These are phyloP conservation scores for Takashimella koratensis DNA, from an alignment of 1,284 basidiomycete genomes.

Conservation along the genomic window DNA sequence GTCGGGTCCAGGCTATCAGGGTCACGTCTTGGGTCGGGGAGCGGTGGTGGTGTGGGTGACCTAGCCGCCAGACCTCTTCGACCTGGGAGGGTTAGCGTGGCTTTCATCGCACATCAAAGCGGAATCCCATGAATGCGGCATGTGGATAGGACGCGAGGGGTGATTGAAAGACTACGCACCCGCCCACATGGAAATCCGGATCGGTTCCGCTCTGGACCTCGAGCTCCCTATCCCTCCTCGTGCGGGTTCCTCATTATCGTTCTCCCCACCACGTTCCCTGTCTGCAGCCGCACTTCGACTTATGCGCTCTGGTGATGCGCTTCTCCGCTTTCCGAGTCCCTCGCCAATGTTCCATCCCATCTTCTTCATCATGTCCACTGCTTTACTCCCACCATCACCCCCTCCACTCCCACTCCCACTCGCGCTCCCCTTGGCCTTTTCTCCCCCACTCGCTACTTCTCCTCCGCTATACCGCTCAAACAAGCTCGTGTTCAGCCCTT, in stretches of 20 bases:
- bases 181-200: conserved; percentile 46
- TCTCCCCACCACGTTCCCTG: too few species aligned
- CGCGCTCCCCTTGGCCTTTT: background rate
- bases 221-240: conserved; percentile 20
- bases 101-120: too few species aligned
- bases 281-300: too few species aligned
- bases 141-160: background rate
- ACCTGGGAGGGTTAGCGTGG: conserved; percentile 10
- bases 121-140: background rate
- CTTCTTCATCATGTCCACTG: conserved; percentile 47
- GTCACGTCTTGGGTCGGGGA: conserved; percentile 16
- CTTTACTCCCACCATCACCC: conserved; percentile 30
- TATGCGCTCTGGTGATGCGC: conserved; percentile 16
- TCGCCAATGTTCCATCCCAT: conserved; percentile 51
- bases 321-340: conserved; percentile 34
- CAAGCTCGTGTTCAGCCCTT: conserved; percentile 37
- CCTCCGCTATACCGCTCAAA: conserved; percentile 24
- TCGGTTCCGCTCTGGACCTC: conserved; percentile 33
- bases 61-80: conserved; percentile 38
- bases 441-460: background rate
- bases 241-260: conserved; percentile 13
- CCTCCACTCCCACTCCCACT: background rate
- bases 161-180: conserved; percentile 8
- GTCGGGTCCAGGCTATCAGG: conserved; percentile 28
- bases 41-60: conserved; percentile 37